These are phyloP conservation scores for Alisma plantagoaquatica DNA, from an alignment of 106 monocot genomes.

Conservation along the genomic window DNA sequence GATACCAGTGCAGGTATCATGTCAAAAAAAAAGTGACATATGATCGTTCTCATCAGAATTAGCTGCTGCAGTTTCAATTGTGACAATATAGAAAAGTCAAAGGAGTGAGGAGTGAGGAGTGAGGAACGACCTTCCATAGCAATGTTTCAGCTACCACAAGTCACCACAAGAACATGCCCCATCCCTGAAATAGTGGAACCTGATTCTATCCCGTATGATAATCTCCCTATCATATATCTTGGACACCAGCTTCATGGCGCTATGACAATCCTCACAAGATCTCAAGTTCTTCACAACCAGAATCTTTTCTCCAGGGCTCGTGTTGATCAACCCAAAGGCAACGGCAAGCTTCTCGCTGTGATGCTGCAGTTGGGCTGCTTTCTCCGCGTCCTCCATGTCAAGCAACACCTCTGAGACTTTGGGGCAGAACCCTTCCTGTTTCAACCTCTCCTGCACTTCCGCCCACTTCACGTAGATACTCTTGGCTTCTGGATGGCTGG, in stretches of 20 bases:
- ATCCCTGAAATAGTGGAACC: slow-evolving; percentile 44
- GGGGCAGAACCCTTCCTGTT: slow-evolving; percentile 19
- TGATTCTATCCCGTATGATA: slow-evolving; percentile 36
- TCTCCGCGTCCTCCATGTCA: slow-evolving; percentile 39
- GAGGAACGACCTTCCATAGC: too few species aligned
- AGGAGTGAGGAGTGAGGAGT: too few species aligned
- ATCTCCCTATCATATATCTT: slow-evolving; percentile 33
- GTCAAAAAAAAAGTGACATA: too few species aligned
- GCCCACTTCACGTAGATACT: slow-evolving; percentile 31
- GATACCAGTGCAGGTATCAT: too few species aligned
- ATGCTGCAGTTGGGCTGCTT: slow-evolving; percentile 25
- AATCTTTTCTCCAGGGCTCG: slow-evolving; percentile 29
- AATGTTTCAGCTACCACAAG: slow-evolving; percentile 23
- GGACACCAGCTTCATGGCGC: slow-evolving; percentile 35
- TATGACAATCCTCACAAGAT: slow-evolving; percentile 45
- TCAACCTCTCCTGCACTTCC: slow-evolving; percentile 24
- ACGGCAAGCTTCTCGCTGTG: slow-evolving; percentile 54
- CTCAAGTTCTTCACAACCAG: slow-evolving; percentile 47
- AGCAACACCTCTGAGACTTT: slow-evolving; percentile 28
- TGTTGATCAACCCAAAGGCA: slow-evolving; percentile 44
- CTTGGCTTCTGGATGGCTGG: slow-evolving; percentile 19
- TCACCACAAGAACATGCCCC: slow-evolving; percentile 42
- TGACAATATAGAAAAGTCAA: too few species aligned
- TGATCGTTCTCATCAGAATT: too few species aligned
- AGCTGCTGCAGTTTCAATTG: too few species aligned